Base-by-base conservation (phyloP, 805 yeast genomes). In the Candida awuae region DNA sequence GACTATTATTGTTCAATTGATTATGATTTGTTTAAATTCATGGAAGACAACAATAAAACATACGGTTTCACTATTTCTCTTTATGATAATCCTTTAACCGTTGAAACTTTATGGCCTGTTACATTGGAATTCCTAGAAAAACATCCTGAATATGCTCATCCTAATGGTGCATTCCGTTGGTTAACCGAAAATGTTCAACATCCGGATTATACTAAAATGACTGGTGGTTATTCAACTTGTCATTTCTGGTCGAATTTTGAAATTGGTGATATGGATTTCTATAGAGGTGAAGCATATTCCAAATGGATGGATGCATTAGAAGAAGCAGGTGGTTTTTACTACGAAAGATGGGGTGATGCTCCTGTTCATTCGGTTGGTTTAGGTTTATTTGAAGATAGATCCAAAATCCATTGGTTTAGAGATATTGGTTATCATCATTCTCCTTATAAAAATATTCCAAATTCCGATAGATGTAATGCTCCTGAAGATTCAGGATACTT, bases 291-390 rank as follows among this genome's bases (percentile, higher is more conserved):
- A 45, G 79, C 86, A 1, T 85, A 85, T 54, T 66, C 70, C 26
- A 62, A 63, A 16, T 85, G 83, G 77, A 73, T 82, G 56, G 67
- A 80, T 32, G 66, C 68, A 48, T 63, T 85, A 34, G 94, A 85
- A 44, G 54, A 66, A n/a, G 65, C 78, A 2, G 92, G 92, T 31
- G 88, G 88, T 12, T 85, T 84, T 54, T 85, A 83, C 56, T 85
- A 85, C 54, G 95, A 87, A 59, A 65, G 94, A 49, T 85, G 95
- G 95, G 94, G 95, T 4, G 95, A 85, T 63, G 94, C 94, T 0
- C 95, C 95, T 2, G 92, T 85, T 2, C 92, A 84, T 55, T 75
- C 86, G 15, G 60, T 85, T 39, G 95, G 88, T 1, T 61, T 84
- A 31, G 76, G 76, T 18, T 56, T 84, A 42, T 83, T 85, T 55